Evolutionary conservation across 371 early-diverging fungal species (phyloP).

Genomic region (Mucor saturninus): DNA sequence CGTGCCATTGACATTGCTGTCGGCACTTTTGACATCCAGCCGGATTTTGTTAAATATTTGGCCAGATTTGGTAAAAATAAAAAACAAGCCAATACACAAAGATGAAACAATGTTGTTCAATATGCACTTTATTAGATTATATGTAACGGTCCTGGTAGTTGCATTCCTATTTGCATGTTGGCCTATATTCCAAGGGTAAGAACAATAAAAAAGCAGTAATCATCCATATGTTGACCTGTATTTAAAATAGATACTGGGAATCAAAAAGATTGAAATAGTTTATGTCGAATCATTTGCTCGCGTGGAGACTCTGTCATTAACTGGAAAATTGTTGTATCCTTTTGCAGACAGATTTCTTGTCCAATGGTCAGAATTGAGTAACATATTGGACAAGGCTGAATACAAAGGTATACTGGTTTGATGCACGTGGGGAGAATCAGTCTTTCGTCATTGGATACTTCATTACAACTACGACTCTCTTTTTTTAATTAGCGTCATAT

Average conservation of each 20-base stretch:
- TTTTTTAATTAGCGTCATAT: neutral
- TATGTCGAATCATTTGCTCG: slow-evolving; percentile 95
- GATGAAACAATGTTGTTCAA: neutral
- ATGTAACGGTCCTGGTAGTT: slow-evolving; percentile 96
- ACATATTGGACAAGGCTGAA: slow-evolving; percentile 66
- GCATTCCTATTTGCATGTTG: slow-evolving; percentile 75
- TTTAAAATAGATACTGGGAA: slow-evolving; percentile 53
- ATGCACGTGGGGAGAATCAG: slow-evolving; percentile 22
- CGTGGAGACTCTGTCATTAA: slow-evolving; percentile 80
- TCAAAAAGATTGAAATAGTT: slow-evolving; percentile 66
- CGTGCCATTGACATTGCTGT: slow-evolving; percentile 58
- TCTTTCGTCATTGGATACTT: slow-evolving; percentile 10
- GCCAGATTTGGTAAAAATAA: slow-evolving; percentile 64
- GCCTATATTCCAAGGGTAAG: slow-evolving; percentile 66
- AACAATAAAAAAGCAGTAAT: neutral
- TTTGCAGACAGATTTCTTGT: slow-evolving; percentile 88
- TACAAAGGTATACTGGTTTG: slow-evolving; percentile 79
- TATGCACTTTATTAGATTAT: slow-evolving; percentile 57
- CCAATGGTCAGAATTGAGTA: slow-evolving; percentile 81
- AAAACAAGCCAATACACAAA: neutral
- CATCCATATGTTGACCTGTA: neutral
- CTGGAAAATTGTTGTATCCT: slow-evolving; percentile 81
- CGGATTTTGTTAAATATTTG: slow-evolving; percentile 35
- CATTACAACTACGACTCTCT: neutral
- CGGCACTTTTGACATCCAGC: slow-evolving; percentile 47